phyloP scores from a whole-genome alignment of 768 basidiomycete species.

The Tulasnella sp. region DNA sequence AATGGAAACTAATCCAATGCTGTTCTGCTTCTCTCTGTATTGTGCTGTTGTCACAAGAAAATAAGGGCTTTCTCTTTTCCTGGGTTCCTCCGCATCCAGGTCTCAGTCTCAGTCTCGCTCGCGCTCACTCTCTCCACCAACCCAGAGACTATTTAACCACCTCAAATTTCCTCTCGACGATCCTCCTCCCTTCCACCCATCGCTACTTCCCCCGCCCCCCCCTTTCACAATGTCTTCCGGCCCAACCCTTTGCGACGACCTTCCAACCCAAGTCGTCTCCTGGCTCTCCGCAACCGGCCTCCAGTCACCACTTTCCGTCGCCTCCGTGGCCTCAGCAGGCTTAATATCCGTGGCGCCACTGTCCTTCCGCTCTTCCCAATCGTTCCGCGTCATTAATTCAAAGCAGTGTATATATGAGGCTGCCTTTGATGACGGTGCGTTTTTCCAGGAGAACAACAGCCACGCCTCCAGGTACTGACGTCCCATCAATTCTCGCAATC shows the following conservation, averaged over 20 bases:
- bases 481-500: neutral
- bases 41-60: neutral
- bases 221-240: neutral
- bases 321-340: constrained; percentile 15
- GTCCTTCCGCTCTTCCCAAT: constrained; percentile 26
- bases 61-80: constrained; percentile 11
- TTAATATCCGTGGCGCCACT: constrained; percentile 19
- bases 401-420: constrained; percentile 25
- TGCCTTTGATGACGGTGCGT: constrained; percentile 15
- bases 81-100: constrained; percentile 19
- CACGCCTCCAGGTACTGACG: neutral
- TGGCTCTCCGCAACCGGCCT: constrained; percentile 22
- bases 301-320: constrained; percentile 21
- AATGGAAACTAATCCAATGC: neutral
- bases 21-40: constrained; percentile 3
- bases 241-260: constrained; percentile 3
- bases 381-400: constrained; percentile 23
- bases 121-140: neutral
- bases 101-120: neutral
- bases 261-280: constrained; percentile 22
- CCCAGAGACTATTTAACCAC: neutral
- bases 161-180: constrained; percentile 13
- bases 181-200: neutral
- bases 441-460: neutral
- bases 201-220: neutral